Conservation (phyloP, 2,329 filamentous ascomycete genomes). For the Huntiella savannae region DNA sequence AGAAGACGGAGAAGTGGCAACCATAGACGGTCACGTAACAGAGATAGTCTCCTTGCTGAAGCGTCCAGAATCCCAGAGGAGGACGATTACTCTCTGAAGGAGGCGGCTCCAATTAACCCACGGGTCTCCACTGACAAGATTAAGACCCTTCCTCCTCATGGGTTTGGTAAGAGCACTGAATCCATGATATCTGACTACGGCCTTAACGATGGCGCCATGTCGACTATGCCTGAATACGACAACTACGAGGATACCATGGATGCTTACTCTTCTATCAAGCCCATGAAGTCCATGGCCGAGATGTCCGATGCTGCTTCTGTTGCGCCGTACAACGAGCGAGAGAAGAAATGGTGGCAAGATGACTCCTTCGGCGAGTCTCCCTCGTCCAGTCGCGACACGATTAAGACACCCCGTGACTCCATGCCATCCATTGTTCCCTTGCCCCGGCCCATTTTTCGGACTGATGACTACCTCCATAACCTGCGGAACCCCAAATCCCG, state of each 20-base stretch:
- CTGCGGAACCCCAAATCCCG: constrained; percentile 3
- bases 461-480: constrained; percentile 3
- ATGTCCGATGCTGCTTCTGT: constrained; percentile 7
- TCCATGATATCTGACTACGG: constrained; percentile 9
- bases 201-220: constrained; percentile 10
- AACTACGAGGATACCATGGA: constrained; percentile 1
- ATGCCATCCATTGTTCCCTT: neutral
- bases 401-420: neutral
- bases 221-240: constrained; percentile 9
- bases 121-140: neutral
- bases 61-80: constrained; percentile 5
- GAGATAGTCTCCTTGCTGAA: constrained; percentile 2
- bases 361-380: neutral
- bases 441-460: constrained; percentile 3
- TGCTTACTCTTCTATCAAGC: constrained; percentile 3
- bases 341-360: constrained; percentile 8
- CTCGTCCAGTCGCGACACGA: neutral
- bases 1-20: constrained; percentile 6
- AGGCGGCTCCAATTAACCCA: neutral
- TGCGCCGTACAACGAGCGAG: neutral
- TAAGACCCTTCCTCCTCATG: constrained; percentile 7
- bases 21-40: constrained; percentile 1
- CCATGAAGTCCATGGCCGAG: constrained; percentile 6
- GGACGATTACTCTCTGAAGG: neutral
- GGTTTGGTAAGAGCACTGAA: constrained; percentile 6